A percentile compares a stretch with the other conserved stretches of the same genome.
Evolutionary conservation across 495 filamentous ascomycete genomes (phyloP).

Genomic region (Penicillium manginii): DNA sequence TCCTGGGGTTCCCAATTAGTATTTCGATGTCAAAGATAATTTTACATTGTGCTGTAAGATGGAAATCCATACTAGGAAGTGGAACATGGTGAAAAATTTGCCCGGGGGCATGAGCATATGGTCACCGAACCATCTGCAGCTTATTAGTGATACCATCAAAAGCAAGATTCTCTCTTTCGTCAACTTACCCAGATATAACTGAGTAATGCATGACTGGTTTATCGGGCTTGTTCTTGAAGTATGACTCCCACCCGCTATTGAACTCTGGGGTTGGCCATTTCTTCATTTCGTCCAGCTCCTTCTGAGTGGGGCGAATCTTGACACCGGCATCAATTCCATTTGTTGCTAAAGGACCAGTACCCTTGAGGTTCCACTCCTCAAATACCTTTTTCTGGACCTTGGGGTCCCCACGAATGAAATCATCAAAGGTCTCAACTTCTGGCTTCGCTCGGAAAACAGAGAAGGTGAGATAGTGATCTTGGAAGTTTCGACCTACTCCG

Average conservation of each 20-base stretch:
- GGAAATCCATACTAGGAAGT: constrained; percentile 62
- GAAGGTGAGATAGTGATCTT: constrained; percentile 85
- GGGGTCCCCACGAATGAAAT: constrained; percentile 76
- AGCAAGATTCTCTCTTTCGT: not conserved
- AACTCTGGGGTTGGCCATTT: constrained; percentile 70
- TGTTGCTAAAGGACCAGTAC: constrained; percentile 78
- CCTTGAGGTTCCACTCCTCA: constrained; percentile 78
- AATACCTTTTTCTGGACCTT: constrained; percentile 70
- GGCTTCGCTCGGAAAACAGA: constrained; percentile 77
- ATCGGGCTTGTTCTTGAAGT: constrained; percentile 85
- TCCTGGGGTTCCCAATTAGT: constrained; percentile 33
- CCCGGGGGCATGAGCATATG: constrained; percentile 75
- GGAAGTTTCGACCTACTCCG: constrained; percentile 81
- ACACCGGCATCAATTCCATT: constrained; percentile 86
- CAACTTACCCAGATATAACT: constrained; percentile 61
- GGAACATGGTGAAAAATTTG: constrained; percentile 89
- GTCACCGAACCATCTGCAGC: constrained; percentile 51
- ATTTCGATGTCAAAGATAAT: not conserved
- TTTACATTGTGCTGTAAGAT: not conserved
- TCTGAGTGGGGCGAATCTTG: constrained; percentile 72
- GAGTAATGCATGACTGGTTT: constrained; percentile 88
- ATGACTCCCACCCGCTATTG: constrained; percentile 69
- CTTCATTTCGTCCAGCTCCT: constrained; percentile 70
- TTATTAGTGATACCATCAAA: constrained; percentile 7
- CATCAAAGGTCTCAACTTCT: constrained; percentile 76